A percentile compares a stretch with the other conserved stretches of the same genome.
Conservation (phyloP, 768 basidiomycete genomes). For the Terana coerulea region DNA sequence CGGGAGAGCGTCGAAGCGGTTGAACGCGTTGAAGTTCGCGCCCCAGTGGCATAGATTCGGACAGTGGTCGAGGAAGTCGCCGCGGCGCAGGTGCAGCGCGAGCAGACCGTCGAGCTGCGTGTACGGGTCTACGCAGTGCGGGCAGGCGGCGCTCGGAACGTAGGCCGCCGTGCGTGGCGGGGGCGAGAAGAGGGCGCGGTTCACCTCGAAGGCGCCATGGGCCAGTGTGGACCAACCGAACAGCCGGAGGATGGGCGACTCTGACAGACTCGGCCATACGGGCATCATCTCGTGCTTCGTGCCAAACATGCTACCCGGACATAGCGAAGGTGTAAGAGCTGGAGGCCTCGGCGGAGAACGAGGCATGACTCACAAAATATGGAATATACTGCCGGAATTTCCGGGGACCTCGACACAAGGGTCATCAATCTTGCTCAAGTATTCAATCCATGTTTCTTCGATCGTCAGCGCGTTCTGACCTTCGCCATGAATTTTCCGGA, state of each 20-base stretch:
- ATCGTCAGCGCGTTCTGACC: slow-evolving; percentile 32
- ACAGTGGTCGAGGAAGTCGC: slow-evolving; percentile 53
- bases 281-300: slow-evolving; percentile 36
- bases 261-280: slow-evolving; percentile 45
- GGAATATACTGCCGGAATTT: slow-evolving; percentile 7
- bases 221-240: slow-evolving; percentile 65
- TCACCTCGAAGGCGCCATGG: slow-evolving; percentile 42
- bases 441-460: slow-evolving; percentile 43
- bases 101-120: slow-evolving; percentile 46
- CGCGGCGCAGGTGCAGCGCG: slow-evolving; percentile 54
- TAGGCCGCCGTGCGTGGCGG: neutral
- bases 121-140: slow-evolving; percentile 18
- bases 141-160: slow-evolving; percentile 9
- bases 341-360: neutral
- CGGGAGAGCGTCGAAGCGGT: slow-evolving; percentile 46
- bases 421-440: slow-evolving; percentile 38
- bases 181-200: slow-evolving; percentile 38
- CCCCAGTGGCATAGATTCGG: slow-evolving; percentile 35
- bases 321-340: neutral
- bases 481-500: slow-evolving; percentile 20
- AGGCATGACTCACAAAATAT: neutral
- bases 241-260: slow-evolving; percentile 39
- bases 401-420: slow-evolving; percentile 46
- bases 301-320: slow-evolving; percentile 45
- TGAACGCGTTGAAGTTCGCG: slow-evolving; percentile 47